phyloP scores from a whole-genome alignment of 352 stramenopile genomes.

The Phytopythium aichiense region DNA sequence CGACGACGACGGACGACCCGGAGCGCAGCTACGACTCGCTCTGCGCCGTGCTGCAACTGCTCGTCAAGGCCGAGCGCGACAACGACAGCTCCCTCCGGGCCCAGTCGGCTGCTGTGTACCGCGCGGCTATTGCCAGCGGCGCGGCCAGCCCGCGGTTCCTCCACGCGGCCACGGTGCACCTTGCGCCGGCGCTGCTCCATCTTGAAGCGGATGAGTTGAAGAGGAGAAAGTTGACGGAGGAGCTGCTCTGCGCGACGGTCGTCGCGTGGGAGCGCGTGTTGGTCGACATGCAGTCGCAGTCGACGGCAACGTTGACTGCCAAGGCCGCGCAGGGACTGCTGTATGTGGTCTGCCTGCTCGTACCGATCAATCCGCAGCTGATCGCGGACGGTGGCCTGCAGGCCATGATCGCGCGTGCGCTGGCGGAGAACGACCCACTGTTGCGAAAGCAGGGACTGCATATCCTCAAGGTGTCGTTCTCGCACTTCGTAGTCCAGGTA shows the following conservation, averaged over 20 bases:
- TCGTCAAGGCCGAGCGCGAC: constrained; percentile 17
- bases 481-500: constrained; percentile 29
- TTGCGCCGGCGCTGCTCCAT: constrained; percentile 40
- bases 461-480: constrained; percentile 62
- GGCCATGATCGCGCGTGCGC: constrained; percentile 41
- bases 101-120: not conserved
- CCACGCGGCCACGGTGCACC: constrained; percentile 34
- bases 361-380: constrained; percentile 40
- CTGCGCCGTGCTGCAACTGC: constrained; percentile 40
- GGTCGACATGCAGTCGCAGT: not conserved
- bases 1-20: constrained; percentile 7
- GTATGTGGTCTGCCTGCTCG: constrained; percentile 55
- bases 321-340: constrained; percentile 36
- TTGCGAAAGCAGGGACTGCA: constrained; percentile 69
- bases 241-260: constrained; percentile 19
- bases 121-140: constrained; percentile 31
- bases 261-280: constrained; percentile 15
- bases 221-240: constrained; percentile 3
- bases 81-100: constrained; percentile 4
- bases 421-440: constrained; percentile 47
- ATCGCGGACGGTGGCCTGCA: constrained; percentile 38
- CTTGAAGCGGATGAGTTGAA: not conserved
- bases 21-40: constrained; percentile 39
- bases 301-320: not conserved
- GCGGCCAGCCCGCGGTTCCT: constrained; percentile 38